Evolutionary conservation across 345 rosid species (phyloP).

Genomic region (Brassica nigra): DNA sequence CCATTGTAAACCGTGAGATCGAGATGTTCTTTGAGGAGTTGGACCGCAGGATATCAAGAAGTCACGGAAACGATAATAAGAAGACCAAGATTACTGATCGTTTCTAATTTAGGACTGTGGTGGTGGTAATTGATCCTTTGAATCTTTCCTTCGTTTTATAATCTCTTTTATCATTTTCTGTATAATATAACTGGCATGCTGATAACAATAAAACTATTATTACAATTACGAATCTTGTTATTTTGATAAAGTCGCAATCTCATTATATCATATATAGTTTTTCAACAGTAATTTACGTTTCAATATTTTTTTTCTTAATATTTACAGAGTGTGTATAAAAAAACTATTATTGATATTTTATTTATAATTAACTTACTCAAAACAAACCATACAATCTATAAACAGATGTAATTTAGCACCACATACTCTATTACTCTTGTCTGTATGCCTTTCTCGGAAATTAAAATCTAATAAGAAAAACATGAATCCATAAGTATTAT

Average conservation of each 20-base stretch:
- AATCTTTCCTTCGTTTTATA: background rate
- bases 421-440: background rate
- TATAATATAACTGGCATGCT: slow-evolving; percentile 21
- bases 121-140: slow-evolving; percentile 35
- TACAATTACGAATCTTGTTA: slow-evolving; percentile 10
- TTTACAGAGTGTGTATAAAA: background rate
- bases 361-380: background rate
- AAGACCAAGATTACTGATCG: background rate
- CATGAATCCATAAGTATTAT: background rate
- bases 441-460: background rate
- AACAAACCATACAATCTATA: background rate
- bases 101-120: slow-evolving; percentile 29
- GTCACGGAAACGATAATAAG: slow-evolving; percentile 49
- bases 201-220: slow-evolving; percentile 22
- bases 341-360: background rate
- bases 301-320: background rate
- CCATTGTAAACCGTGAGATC: slow-evolving; percentile 47
- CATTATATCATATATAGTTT: background rate
- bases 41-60: slow-evolving; percentile 59
- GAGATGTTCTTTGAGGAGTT: slow-evolving; percentile 50
- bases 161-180: slow-evolving; percentile 8
- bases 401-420: background rate
- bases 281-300: background rate
- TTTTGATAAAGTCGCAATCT: slow-evolving; percentile 5
- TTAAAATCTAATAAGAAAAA: background rate